Percentiles rank a stretch among this genome's conserved stretches.
Evolutionary conservation across 2,329 filamentous ascomycete genomes (phyloP).

Genomic region (Drechmeria coniospora): DNA sequence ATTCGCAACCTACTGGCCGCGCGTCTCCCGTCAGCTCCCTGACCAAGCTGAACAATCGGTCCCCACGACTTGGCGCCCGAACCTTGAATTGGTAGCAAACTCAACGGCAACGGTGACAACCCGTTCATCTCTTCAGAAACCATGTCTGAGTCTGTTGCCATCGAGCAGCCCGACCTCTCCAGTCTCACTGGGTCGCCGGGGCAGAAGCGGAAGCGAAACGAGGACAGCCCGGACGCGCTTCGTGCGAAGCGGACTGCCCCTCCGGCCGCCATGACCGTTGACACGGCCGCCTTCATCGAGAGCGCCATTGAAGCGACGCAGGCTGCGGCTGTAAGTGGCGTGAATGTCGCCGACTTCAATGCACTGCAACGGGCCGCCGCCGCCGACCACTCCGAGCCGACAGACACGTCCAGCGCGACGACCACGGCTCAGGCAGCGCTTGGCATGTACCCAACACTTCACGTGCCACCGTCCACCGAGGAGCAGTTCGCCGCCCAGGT

Average conservation of each 20-base stretch:
- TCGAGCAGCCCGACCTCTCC: constrained; percentile 33
- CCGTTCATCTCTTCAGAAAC: constrained; percentile 2
- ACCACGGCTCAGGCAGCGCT: constrained; percentile 45
- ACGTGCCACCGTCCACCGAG: constrained; percentile 41
- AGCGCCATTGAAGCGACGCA: constrained; percentile 31
- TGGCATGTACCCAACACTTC: constrained; percentile 43
- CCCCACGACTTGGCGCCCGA: too few relatives aligned
- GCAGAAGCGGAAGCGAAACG: constrained; percentile 40
- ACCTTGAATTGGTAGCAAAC: too few relatives aligned
- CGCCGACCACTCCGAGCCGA: constrained; percentile 28
- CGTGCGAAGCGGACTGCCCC: constrained; percentile 35
- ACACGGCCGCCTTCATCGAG: constrained; percentile 38
- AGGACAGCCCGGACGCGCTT: constrained; percentile 32
- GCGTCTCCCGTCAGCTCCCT: too few relatives aligned
- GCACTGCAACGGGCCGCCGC: constrained; percentile 39
- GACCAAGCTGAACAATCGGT: too few relatives aligned
- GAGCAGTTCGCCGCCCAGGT: constrained; percentile 43
- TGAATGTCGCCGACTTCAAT: constrained; percentile 38
- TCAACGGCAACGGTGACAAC: neutral
- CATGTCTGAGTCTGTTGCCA: constrained; percentile 32
- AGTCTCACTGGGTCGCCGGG: constrained; percentile 25
- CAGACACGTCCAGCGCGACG: constrained; percentile 37
- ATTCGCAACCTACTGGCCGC: too few relatives aligned
- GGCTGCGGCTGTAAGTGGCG: constrained; percentile 21
- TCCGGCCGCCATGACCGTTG: constrained; percentile 27